phyloP scores from a whole-genome alignment of 2,329 filamentous ascomycete species.

The Elsinoe fawcettii region DNA sequence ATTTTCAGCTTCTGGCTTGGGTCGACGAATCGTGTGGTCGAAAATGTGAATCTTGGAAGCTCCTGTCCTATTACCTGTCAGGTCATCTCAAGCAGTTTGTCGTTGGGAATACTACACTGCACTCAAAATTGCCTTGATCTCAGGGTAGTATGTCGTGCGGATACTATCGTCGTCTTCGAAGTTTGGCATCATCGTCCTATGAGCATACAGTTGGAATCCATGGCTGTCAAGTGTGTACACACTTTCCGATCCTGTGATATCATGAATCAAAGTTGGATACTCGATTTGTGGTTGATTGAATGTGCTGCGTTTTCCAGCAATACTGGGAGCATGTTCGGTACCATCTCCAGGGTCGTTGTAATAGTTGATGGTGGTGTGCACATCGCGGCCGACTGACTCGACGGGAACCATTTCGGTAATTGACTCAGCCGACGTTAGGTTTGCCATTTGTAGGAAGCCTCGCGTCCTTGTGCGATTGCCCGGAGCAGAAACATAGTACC shows the following conservation, averaged over 20 bases:
- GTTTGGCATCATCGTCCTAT: conserved; percentile 19
- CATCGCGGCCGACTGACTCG: background rate
- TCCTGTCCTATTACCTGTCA: conserved; percentile 36
- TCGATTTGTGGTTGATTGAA: conserved; percentile 27
- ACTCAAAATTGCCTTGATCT: background rate
- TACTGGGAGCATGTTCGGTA: conserved; percentile 7
- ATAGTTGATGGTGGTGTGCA: conserved; percentile 16
- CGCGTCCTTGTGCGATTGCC: no score
- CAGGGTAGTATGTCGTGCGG: background rate
- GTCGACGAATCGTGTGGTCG: conserved; percentile 53
- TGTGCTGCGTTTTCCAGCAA: conserved; percentile 23
- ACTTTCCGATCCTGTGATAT: conserved; percentile 39
- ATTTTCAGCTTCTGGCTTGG: conserved; percentile 25
- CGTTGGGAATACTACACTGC: background rate
- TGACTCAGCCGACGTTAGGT: no score
- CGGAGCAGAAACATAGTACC: no score
- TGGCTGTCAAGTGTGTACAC: conserved; percentile 19
- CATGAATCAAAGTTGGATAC: conserved; percentile 31
- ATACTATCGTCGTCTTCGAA: background rate
- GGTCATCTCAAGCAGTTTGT: background rate
- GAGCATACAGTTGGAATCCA: conserved; percentile 30
- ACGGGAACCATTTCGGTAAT: no score
- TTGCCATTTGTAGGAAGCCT: no score
- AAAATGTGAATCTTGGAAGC: conserved; percentile 53
- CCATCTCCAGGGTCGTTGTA: conserved; percentile 19